These are phyloP conservation scores for Austroboletus niveus DNA, from an alignment of 1,284 basidiomycete species.

Conservation along the genomic window DNA sequence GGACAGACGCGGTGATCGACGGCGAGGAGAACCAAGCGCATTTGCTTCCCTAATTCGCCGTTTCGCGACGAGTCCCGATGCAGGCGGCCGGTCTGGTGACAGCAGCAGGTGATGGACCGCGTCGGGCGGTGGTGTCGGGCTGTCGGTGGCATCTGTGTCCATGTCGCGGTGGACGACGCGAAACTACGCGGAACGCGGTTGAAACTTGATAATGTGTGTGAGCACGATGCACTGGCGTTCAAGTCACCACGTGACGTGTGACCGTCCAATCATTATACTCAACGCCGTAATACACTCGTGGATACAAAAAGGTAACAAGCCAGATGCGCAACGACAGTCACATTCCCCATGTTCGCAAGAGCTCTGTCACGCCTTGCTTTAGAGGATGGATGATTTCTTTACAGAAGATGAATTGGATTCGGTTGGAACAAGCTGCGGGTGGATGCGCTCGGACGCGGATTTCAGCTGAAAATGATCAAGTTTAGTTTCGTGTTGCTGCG, in stretches of 20 bases:
- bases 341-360: not conserved
- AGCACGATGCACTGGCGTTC: slow-evolving; percentile 11
- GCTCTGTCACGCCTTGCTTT: not conserved
- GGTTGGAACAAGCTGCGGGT: slow-evolving; percentile 10
- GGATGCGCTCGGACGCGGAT: slow-evolving; percentile 14
- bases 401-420: slow-evolving; percentile 16
- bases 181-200: not conserved
- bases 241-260: slow-evolving; percentile 34
- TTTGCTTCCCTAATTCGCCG: slow-evolving; percentile 29
- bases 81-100: slow-evolving; percentile 54
- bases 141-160: slow-evolving; percentile 15
- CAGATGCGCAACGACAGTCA: not conserved
- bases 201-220: not conserved
- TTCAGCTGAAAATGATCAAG: slow-evolving; percentile 16
- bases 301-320: not conserved
- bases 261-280: slow-evolving; percentile 5
- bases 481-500: slow-evolving; percentile 10
- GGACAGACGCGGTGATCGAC: slow-evolving; percentile 53
- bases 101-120: slow-evolving; percentile 37
- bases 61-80: slow-evolving; percentile 29
- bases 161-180: slow-evolving; percentile 16
- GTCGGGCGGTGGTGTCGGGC: slow-evolving; percentile 7
- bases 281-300: too few relatives aligned
- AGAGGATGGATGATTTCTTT: slow-evolving; percentile 18
- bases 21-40: slow-evolving; percentile 36